Evolutionary conservation across 768 basidiomycete species (phyloP).

Genomic region (Leccinum subgranulosum): DNA sequence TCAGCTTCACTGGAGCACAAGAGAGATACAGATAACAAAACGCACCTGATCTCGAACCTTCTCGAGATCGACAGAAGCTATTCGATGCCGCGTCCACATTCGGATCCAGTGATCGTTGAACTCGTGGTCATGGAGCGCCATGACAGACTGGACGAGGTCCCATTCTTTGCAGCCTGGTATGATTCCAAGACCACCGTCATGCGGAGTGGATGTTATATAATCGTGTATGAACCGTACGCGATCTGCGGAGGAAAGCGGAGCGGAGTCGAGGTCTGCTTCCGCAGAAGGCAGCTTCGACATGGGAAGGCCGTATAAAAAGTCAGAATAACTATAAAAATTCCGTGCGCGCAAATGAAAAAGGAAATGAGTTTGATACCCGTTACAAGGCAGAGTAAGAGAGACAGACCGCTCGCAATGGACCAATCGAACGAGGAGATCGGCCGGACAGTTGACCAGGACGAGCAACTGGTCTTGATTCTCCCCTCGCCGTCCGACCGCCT

Average conservation of each 20-base stretch:
- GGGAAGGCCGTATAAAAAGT: constrained; percentile 76
- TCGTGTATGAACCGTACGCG: constrained; percentile 75
- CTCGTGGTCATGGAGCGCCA: constrained; percentile 78
- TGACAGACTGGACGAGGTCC: constrained; percentile 77
- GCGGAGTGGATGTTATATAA: constrained; percentile 62
- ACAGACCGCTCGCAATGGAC: constrained; percentile 74
- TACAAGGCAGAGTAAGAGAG: neutral
- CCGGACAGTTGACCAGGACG: constrained; percentile 71
- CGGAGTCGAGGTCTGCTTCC: constrained; percentile 41
- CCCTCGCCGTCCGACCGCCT: constrained; percentile 74
- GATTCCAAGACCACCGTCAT: constrained; percentile 86
- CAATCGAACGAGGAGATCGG: constrained; percentile 56
- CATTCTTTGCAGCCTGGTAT: constrained; percentile 68
- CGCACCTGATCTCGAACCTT: constrained; percentile 69
- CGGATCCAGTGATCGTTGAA: constrained; percentile 81
- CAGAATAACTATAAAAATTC: constrained; percentile 51
- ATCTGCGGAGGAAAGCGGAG: constrained; percentile 63
- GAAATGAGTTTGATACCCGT: neutral
- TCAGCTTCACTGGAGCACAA: neutral
- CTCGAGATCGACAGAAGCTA: constrained; percentile 62
- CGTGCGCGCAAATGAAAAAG: neutral
- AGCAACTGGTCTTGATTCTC: constrained; percentile 72
- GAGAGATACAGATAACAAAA: neutral
- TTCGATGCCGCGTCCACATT: constrained; percentile 64
- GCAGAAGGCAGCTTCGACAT: constrained; percentile 42